A percentile compares a stretch with the other conserved stretches of the same genome.
These are phyloP conservation scores for Aureobasidium sp. DNA, from an alignment of 2,329 filamentous ascomycete species.

Conservation along the genomic window DNA sequence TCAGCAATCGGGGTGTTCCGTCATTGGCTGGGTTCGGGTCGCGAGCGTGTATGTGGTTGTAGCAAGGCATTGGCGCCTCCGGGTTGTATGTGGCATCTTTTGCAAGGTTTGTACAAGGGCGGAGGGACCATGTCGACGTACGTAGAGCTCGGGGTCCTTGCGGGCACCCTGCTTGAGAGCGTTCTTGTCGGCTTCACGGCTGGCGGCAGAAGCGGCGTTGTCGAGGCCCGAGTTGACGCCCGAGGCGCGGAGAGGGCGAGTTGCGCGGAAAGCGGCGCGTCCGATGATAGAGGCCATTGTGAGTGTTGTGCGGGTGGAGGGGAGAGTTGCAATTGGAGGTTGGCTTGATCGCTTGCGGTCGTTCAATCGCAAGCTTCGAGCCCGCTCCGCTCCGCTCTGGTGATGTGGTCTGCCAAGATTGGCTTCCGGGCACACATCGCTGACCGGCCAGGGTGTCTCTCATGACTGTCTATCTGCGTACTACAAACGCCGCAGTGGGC, in stretches of 20 bases:
- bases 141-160: conserved; percentile 68
- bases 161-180: conserved; percentile 57
- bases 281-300: conserved; percentile 42
- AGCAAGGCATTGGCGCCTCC: neutral
- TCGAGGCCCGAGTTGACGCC: conserved; percentile 34
- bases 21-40: neutral
- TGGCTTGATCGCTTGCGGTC: conserved; percentile 6
- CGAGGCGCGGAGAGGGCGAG: conserved; percentile 37
- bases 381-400: neutral
- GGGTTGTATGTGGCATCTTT: neutral
- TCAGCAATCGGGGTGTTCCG: neutral
- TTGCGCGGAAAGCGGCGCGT: conserved; percentile 41
- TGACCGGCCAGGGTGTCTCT: too few relatives aligned
- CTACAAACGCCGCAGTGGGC: too few relatives aligned
- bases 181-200: conserved; percentile 32
- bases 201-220: conserved; percentile 40
- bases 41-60: neutral
- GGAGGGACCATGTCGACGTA: conserved; percentile 36
- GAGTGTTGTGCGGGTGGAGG: conserved; percentile 17
- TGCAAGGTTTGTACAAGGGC: neutral
- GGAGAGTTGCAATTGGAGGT: conserved; percentile 2
- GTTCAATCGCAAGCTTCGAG: neutral
- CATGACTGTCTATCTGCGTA: too few relatives aligned
- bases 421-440: too few relatives aligned
- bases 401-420: too few relatives aligned